Evolutionary conservation across 257 asterid genomes (phyloP).

Genomic region (Nicotiana benthamiana): DNA sequence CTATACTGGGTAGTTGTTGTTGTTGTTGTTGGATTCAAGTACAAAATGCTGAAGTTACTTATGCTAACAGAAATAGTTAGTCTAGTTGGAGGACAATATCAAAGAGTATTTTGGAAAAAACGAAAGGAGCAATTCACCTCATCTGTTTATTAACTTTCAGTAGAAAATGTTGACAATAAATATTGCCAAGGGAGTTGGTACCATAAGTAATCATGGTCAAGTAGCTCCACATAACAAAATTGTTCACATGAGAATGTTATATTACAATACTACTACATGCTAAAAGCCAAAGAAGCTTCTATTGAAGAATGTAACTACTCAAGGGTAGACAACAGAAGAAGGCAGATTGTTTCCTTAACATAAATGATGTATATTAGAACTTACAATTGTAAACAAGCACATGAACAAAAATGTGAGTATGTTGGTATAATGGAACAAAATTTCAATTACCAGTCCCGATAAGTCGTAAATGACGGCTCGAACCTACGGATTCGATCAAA

Average conservation of each 20-base stretch:
- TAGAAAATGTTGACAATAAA: not conserved
- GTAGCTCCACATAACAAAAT: not conserved
- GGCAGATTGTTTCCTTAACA: not conserved
- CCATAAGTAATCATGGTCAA: not conserved
- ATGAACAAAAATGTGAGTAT: conserved; percentile 4
- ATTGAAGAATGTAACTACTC: not conserved
- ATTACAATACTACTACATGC: not conserved
- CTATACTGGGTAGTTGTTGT: too few relatives aligned
- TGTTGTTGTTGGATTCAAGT: too few relatives aligned
- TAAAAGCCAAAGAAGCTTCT: not conserved
- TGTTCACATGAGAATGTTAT: not conserved
- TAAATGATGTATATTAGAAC: not conserved
- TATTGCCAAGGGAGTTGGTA: not conserved
- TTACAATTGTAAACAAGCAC: not conserved
- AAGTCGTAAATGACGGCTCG: too few relatives aligned
- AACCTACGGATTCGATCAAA: too few relatives aligned
- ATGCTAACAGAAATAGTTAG: not conserved
- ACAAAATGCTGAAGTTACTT: too few relatives aligned
- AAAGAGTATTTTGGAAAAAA: not conserved
- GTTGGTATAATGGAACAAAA: not conserved
- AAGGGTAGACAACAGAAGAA: not conserved
- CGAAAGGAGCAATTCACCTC: too few relatives aligned
- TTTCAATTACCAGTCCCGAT: too few relatives aligned
- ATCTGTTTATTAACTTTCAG: too few relatives aligned
- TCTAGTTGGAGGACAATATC: not conserved